Base-by-base conservation (phyloP, 2,329 filamentous ascomycete species). In the Colletotrichum tabaci region DNA sequence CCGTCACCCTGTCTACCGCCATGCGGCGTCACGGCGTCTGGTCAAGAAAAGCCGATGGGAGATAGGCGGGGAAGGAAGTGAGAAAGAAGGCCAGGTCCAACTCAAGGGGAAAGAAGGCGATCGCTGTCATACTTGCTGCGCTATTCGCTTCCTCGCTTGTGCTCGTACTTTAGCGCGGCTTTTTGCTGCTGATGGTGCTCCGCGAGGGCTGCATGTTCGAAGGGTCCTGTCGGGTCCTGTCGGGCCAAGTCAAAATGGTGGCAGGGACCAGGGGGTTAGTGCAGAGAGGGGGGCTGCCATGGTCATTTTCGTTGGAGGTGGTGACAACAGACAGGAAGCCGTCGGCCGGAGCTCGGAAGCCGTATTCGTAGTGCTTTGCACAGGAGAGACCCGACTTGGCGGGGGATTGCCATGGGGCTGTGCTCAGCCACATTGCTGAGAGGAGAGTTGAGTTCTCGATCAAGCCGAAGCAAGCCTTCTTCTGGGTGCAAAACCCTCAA, bases 381-480 rank as follows among this genome's bases (percentile, higher is more conserved):
- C 13, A 23, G 47, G 47, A 13, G 47, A 49, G 21, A 49, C 47
- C 47, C n/a, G 55, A 18, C 55, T 42, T 57, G 35, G n/a, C 21
- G 35, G 53, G 38, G 55, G 55, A 23, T 23, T 8, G 13, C 35
- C 8, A 12, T 40, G 55, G n/a, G 8, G 30, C 38, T 46, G 42
- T 10, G 63, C 53, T 66, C 44, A 60, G 63, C 63, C 53, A 56
- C 58, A 44, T 47, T 56, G 50, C 49, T 15, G 53, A 65, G 35
- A 38, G 38, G 38, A 63, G 35, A 40, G 55, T 58, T 53, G 13
- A 10, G 49, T 62, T 49, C 6, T 67, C 61, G 61, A 58, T 46
- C 61, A 53, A 53, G 61, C 66, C 66, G 66, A 66, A n/a, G 61
- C 53, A 66, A 69, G 49, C 66, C 66, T 58, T 55, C 42, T 40